Conservation (phyloP, 352 stramenopile species). For the Globisporangium abappressorium region DNA sequence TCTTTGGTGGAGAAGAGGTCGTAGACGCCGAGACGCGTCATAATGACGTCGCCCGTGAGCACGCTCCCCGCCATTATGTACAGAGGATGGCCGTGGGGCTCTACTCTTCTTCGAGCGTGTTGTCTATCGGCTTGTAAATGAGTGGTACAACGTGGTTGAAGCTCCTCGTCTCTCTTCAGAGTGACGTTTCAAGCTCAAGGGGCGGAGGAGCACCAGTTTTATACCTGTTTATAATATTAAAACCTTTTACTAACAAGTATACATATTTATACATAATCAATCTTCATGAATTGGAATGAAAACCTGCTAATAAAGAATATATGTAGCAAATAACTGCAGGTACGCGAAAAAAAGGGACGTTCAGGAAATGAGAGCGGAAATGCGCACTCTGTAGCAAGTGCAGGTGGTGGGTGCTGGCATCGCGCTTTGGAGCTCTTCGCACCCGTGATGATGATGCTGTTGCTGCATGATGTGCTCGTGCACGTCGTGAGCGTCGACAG, state of each 20-base stretch:
- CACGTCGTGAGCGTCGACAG: not conserved
- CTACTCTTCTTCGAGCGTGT: not conserved
- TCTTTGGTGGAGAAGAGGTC: constrained; percentile 63
- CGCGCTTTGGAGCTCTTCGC: not conserved
- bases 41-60: constrained; percentile 52
- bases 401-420: not conserved
- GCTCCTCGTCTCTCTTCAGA: not conserved
- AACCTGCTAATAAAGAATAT: not conserved
- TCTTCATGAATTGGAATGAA: not conserved
- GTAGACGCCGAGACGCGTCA: constrained; percentile 56
- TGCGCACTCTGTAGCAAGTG: constrained; percentile 19
- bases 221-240: not conserved
- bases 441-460: not conserved
- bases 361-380: constrained; percentile 13
- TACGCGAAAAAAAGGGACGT: not conserved
- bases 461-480: not conserved
- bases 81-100: not conserved
- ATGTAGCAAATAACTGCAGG: not conserved
- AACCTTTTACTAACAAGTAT: not conserved
- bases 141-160: not conserved
- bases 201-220: not conserved
- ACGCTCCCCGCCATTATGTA: not conserved
- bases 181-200: constrained; percentile 37
- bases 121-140: not conserved
- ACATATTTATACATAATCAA: not conserved